A percentile compares a stretch with the other conserved stretches of the same genome.
phyloP scores from a whole-genome alignment of 805 yeast species.

The Saccharomycodes ludwigii region DNA sequence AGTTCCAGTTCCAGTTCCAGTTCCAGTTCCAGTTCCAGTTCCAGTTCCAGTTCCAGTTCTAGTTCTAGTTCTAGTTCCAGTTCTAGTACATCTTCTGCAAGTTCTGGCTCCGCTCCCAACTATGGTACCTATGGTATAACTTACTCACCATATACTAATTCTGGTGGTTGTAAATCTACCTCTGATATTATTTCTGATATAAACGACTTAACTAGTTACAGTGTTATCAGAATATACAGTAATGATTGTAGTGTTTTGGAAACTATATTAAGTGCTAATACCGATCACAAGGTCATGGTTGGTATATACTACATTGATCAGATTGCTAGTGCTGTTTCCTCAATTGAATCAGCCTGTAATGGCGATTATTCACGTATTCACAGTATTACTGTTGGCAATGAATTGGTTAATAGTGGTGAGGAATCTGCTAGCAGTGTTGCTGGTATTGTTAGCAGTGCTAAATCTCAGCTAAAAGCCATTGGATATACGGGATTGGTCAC shows the following conservation, averaged over 20 bases:
- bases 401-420: conserved; percentile 60
- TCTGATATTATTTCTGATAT: conserved; percentile 48
- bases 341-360: conserved; percentile 36
- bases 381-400: conserved; percentile 71
- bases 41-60: conserved; percentile 15
- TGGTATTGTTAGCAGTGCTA: conserved; percentile 52
- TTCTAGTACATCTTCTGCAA: conserved; percentile 26
- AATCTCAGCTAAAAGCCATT: conserved; percentile 40
- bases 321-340: conserved; percentile 45
- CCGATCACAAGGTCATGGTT: conserved; percentile 87
- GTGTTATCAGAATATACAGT: conserved; percentile 66
- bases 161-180: conserved; percentile 53
- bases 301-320: conserved; percentile 51
- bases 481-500: conserved; percentile 72
- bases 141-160: conserved; percentile 67
- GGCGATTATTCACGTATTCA: conserved; percentile 31
- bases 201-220: conserved; percentile 36
- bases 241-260: conserved; percentile 68
- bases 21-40: conserved; percentile 8
- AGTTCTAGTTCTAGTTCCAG: conserved; percentile 16
- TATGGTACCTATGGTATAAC: conserved; percentile 7
- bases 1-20: conserved; percentile 12
- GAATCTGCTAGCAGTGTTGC: conserved; percentile 51
- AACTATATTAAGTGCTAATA: conserved; percentile 56
- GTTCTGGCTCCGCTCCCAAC: conserved; percentile 39